A percentile compares a stretch with the other conserved stretches of the same genome.
phyloP scores from a whole-genome alignment of 225 moss, liverwort and hornwort genomes.

The Rhytidiadelphus loreus region DNA sequence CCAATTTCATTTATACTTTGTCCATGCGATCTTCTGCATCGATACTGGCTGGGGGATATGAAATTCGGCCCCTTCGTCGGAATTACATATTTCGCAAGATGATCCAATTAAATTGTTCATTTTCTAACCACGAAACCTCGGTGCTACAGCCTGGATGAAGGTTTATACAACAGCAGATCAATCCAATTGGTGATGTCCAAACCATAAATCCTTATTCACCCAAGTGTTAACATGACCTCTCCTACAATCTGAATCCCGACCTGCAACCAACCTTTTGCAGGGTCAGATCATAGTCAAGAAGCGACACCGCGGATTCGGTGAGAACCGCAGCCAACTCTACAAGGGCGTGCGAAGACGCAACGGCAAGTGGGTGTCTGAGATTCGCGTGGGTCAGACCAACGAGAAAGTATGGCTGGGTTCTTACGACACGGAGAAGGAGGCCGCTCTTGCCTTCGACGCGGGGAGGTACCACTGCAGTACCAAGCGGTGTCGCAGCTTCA shows the following conservation, averaged over 20 bases:
- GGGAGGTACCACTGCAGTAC: slow-evolving; percentile 22
- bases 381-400: slow-evolving; percentile 17
- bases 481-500: slow-evolving; percentile 12
- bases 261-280: not conserved
- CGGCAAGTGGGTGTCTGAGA: slow-evolving; percentile 37
- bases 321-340: slow-evolving; percentile 15
- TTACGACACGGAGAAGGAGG: slow-evolving; percentile 30
- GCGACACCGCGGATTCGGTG: slow-evolving; percentile 4
- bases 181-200: not conserved
- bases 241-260: not conserved
- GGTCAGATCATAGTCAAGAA: not conserved
- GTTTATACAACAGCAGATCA: not conserved
- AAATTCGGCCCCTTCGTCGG: not conserved
- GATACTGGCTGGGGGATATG: not conserved
- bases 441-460: slow-evolving; percentile 31
- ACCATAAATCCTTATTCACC: not conserved
- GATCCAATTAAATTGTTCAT: not conserved
- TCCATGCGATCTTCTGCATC: not conserved
- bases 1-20: too few species aligned
- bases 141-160: not conserved
- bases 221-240: not conserved
- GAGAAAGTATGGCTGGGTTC: slow-evolving; percentile 40
- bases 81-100: not conserved
- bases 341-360: slow-evolving; percentile 26
- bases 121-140: not conserved